Conservation (phyloP, 148 eudicot species). For the Bassia scoparia region DNA sequence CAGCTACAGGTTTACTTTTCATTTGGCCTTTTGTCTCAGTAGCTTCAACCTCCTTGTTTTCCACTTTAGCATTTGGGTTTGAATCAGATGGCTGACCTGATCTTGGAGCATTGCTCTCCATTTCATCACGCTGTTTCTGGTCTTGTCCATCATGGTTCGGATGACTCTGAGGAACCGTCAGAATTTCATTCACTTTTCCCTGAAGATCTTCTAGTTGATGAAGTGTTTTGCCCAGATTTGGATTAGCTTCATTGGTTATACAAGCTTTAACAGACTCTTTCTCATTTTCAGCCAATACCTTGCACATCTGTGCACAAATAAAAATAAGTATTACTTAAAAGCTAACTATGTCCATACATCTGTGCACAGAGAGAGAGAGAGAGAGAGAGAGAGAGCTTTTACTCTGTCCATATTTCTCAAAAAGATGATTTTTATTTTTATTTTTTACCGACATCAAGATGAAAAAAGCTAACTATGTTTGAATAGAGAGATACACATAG, state of each 20-base stretch:
- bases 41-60: slow-evolving; percentile 9
- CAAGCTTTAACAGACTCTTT: slow-evolving; percentile 35
- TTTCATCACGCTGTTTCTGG: slow-evolving; percentile 6
- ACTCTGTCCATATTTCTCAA: not conserved
- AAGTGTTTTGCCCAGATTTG: slow-evolving; percentile 39
- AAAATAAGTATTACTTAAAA: not conserved
- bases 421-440: too few species aligned
- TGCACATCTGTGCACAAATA: slow-evolving; percentile 49
- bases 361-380: too few species aligned
- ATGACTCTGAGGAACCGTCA: slow-evolving; percentile 24
- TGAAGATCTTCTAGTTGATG: slow-evolving; percentile 36
- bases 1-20: slow-evolving; percentile 9
- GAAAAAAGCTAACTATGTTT: too few species aligned
- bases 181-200: slow-evolving; percentile 35
- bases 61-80: slow-evolving; percentile 8
- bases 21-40: slow-evolving; percentile 6
- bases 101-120: slow-evolving; percentile 19
- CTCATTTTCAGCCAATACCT: slow-evolving; percentile 37
- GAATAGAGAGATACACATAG: too few species aligned
- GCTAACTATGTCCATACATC: not conserved
- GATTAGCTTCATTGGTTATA: slow-evolving; percentile 36
- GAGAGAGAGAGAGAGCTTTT: not conserved
- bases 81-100: slow-evolving; percentile 16
- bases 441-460: too few species aligned
- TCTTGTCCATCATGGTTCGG: slow-evolving; percentile 5